These are phyloP conservation scores for Solanum rostratum DNA, from an alignment of 257 asterid genomes.

Conservation along the genomic window DNA sequence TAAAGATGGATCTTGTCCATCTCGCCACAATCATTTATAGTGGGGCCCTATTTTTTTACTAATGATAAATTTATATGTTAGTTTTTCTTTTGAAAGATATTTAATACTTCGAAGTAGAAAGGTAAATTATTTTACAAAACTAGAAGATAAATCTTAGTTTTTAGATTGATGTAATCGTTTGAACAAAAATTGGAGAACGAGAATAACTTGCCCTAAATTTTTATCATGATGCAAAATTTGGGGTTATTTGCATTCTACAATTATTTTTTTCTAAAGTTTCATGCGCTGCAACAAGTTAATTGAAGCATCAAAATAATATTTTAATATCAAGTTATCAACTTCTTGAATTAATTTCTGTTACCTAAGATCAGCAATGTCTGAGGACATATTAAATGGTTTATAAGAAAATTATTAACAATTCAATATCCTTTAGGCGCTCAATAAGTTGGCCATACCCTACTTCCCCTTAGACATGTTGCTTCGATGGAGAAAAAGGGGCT, in stretches of 20 bases:
- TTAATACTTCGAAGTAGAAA: neutral
- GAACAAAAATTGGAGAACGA: neutral
- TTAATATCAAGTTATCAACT: neutral
- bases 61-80: too few relatives aligned
- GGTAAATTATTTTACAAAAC: neutral
- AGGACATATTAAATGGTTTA: neutral
- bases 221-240: neutral
- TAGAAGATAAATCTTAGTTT: neutral
- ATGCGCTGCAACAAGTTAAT: neutral
- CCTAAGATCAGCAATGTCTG: neutral
- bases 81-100: too few relatives aligned
- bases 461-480: neutral
- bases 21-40: too few relatives aligned
- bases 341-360: neutral
- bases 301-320: neutral
- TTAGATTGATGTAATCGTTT: neutral
- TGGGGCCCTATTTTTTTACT: too few relatives aligned
- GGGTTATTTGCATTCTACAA: neutral
- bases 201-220: neutral
- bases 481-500: neutral
- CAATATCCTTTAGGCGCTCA: neutral
- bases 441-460: neutral
- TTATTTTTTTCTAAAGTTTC: neutral
- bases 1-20: too few relatives aligned
- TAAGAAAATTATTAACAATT: neutral